These are phyloP conservation scores for Coemansia sp. DNA, from an alignment of 192 early-diverging fungal genomes.

Conservation along the genomic window DNA sequence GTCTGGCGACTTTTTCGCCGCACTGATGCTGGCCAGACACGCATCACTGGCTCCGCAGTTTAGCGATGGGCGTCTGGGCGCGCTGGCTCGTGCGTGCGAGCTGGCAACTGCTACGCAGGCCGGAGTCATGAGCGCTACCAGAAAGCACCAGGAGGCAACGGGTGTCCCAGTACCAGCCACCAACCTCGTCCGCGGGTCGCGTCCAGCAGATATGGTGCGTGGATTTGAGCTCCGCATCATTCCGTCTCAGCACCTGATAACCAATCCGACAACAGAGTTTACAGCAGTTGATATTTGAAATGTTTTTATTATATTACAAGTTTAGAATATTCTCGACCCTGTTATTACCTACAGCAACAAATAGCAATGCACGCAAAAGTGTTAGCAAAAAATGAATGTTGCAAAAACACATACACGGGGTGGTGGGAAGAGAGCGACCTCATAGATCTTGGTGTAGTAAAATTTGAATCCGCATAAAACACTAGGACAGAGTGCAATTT, in stretches of 20 bases:
- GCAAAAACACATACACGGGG: neutral
- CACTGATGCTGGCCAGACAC: slow-evolving; percentile 65
- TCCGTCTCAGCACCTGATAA: slow-evolving; percentile 53
- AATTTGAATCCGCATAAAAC: slow-evolving; percentile 5
- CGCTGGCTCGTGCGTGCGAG: slow-evolving; percentile 59
- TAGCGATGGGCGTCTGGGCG: slow-evolving; percentile 3
- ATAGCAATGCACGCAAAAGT: neutral
- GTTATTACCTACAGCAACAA: neutral
- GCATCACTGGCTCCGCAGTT: slow-evolving; percentile 31
- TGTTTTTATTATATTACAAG: no score
- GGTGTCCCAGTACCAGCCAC: slow-evolving; percentile 9
- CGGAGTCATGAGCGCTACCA: slow-evolving; percentile 66
- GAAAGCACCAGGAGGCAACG: slow-evolving; percentile 32
- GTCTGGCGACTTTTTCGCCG: slow-evolving; percentile 88
- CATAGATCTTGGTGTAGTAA: slow-evolving; percentile 9
- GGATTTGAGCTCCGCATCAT: slow-evolving; percentile 72
- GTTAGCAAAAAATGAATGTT: no score
- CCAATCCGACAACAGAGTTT: slow-evolving; percentile 11
- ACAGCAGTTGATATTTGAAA: slow-evolving; percentile 9
- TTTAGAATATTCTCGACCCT: no score
- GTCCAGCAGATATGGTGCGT: slow-evolving; percentile 46
- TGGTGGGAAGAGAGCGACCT: neutral
- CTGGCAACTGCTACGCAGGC: slow-evolving; percentile 67
- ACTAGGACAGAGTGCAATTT: slow-evolving; percentile 8
- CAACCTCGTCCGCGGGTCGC: slow-evolving; percentile 26